Base-by-base conservation (phyloP, 495 filamentous ascomycete species). In the Daldinia childiae region DNA sequence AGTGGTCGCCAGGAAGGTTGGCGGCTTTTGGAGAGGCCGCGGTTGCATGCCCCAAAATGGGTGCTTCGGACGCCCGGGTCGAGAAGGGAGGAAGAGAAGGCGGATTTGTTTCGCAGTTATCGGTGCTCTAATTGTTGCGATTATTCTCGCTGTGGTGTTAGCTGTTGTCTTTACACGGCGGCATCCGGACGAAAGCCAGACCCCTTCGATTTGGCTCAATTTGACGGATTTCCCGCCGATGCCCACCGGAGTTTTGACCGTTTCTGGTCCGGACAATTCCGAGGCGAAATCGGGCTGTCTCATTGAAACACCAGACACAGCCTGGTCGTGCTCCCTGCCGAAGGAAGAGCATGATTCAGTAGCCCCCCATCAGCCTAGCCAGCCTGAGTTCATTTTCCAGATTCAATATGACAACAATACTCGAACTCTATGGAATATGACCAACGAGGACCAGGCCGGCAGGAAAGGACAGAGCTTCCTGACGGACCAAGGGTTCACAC, bases 201-300 rank as follows among this genome's bases (percentile, higher is more conserved):
- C 66, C 29, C 74, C 71, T 14, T 81, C 79, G 0, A 77, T 77
- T 48, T 97, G 91, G 88, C 83, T 96, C 34, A 97, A 96, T 73
- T 77, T 97, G 27, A 96, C 94, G 1, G 89, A 89, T 27, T 97
- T 91, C 69, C 94, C 94, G 36, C 91, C 94, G 0, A 92, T 97
- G 63, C 92, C 91, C 8, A 94, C 91, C 0, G 94, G 94, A 1
- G 83, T 96, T 59, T 83, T 89, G 30, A 96, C 93, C 0, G 85
- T 97, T 29, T 85, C 89, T 2, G 89, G 87, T 2, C 86, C 93
- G 2, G 85, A 90, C 36, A 82, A 88, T 38, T 82, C 86, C 1
- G 75, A 82, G 1, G 79, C 87, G 12, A 84, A 84, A 19, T 86
- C 88, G 3, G 87, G 84, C 4, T 97, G 94, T 68, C 19, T 48